phyloP scores from a whole-genome alignment of 2,329 filamentous ascomycete genomes.

The Aspergillus sp. region DNA sequence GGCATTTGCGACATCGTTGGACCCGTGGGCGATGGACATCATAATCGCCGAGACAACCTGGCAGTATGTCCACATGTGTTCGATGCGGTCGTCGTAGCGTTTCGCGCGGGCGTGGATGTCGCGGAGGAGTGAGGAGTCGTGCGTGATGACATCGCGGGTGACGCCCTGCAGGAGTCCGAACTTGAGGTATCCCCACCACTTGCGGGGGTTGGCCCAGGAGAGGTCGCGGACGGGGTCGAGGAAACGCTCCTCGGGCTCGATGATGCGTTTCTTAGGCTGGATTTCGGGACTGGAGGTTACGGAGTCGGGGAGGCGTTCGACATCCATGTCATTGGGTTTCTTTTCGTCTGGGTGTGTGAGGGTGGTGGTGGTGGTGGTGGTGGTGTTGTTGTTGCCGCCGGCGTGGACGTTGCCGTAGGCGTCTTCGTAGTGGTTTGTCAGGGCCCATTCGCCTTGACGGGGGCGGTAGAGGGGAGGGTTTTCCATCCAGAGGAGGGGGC shows the following conservation, averaged over 20 bases:
- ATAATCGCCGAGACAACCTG: conserved; percentile 44
- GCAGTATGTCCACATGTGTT: conserved; percentile 50
- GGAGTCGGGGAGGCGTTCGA: conserved; percentile 17
- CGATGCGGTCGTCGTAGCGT: conserved; percentile 48
- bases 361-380: too few species aligned
- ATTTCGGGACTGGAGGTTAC: conserved; percentile 20
- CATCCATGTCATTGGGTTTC: conserved; percentile 11
- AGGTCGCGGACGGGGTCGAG: conserved; percentile 20
- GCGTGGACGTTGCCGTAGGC: conserved; percentile 27
- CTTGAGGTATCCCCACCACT: conserved; percentile 42
- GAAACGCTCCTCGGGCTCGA: conserved; percentile 27
- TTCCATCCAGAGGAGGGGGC: conserved; percentile 41
- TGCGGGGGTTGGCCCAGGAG: conserved; percentile 20
- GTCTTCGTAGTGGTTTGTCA: conserved; percentile 44
- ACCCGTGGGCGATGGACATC: conserved; percentile 47
- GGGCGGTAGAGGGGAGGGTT: conserved; percentile 43
- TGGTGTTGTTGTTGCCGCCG: conserved; percentile 8
- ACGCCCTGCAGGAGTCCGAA: conserved; percentile 47
- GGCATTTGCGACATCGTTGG: conserved; percentile 47
- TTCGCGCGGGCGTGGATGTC: conserved; percentile 43
- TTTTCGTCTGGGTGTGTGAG: conserved; percentile 3
- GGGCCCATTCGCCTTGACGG: conserved; percentile 33
- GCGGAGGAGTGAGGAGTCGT: conserved; percentile 40
- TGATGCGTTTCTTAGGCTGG: conserved; percentile 17
- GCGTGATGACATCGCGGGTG: conserved; percentile 42